phyloP scores from a whole-genome alignment of 1,284 basidiomycete species.

The Trametes versicolor region DNA sequence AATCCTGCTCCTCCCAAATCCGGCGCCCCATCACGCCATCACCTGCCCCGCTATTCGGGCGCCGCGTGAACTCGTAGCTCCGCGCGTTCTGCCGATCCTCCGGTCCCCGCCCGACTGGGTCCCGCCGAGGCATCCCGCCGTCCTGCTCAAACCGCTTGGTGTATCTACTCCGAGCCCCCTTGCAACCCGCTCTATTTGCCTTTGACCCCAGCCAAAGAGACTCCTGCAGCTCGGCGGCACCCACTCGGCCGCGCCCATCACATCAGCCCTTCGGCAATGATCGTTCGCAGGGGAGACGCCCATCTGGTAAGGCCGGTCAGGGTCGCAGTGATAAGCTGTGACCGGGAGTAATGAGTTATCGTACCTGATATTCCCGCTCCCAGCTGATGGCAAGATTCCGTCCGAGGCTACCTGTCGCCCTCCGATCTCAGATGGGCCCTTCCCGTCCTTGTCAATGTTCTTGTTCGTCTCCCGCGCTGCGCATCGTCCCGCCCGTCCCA shows the following conservation, averaged over 20 bases:
- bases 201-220: neutral
- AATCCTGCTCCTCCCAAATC: conserved; percentile 20
- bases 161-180: neutral
- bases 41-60: conserved; percentile 12
- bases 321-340: conserved; percentile 40
- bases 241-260: conserved; percentile 28
- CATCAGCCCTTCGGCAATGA: conserved; percentile 31
- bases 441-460: conserved; percentile 3
- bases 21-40: conserved; percentile 30
- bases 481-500: conserved; percentile 1
- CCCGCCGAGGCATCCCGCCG: neutral
- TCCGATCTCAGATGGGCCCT: conserved; percentile 27
- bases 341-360: conserved; percentile 31
- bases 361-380: conserved; percentile 30
- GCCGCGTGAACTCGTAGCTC: conserved; percentile 29
- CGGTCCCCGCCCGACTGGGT: conserved; percentile 5
- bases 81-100: conserved; percentile 26
- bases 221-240: conserved; percentile 9
- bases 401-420: conserved; percentile 7
- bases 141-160: neutral
- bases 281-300: conserved; percentile 25
- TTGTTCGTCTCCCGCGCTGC: conserved; percentile 12
- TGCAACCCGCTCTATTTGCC: neutral
- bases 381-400: conserved; percentile 28
- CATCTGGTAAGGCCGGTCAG: conserved; percentile 28